Conservation (phyloP, 768 basidiomycete species). For the Xerocomus spinulosus region DNA sequence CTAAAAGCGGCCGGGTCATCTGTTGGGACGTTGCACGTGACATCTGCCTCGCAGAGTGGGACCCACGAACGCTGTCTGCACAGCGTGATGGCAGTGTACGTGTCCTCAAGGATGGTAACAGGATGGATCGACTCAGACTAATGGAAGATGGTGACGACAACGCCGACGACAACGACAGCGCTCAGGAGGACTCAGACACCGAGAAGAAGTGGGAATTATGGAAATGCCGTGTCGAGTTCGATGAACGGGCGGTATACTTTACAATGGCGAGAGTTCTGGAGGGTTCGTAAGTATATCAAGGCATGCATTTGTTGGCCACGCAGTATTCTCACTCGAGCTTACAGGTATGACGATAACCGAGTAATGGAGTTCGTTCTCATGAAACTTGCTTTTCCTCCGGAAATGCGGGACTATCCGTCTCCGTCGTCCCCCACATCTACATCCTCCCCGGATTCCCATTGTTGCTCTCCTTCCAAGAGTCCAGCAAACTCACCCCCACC, state of each 20-base stretch:
- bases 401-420: constrained; percentile 33
- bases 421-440: constrained; percentile 14
- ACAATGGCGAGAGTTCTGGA: constrained; percentile 65
- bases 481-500: constrained; percentile 26
- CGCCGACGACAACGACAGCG: not conserved
- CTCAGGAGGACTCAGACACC: constrained; percentile 1
- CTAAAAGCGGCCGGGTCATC: constrained; percentile 69
- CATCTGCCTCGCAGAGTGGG: constrained; percentile 62
- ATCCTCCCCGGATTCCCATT: constrained; percentile 10
- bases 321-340: constrained; percentile 3
- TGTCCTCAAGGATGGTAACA: constrained; percentile 6
- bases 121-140: constrained; percentile 3
- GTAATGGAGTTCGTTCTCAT: constrained; percentile 71
- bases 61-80: constrained; percentile 36
- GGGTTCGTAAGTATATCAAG: constrained; percentile 39
- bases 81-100: constrained; percentile 4
- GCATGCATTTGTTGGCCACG: not conserved
- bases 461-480: constrained; percentile 23
- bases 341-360: constrained; percentile 54
- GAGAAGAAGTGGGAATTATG: constrained; percentile 62
- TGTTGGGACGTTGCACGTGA: constrained; percentile 72
- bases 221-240: constrained; percentile 77
- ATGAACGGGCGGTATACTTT: constrained; percentile 65
- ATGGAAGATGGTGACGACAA: constrained; percentile 14
- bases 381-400: constrained; percentile 57